Base-by-base conservation (phyloP, 345 rosid species). In the Psidium friedrichsthalianum region DNA sequence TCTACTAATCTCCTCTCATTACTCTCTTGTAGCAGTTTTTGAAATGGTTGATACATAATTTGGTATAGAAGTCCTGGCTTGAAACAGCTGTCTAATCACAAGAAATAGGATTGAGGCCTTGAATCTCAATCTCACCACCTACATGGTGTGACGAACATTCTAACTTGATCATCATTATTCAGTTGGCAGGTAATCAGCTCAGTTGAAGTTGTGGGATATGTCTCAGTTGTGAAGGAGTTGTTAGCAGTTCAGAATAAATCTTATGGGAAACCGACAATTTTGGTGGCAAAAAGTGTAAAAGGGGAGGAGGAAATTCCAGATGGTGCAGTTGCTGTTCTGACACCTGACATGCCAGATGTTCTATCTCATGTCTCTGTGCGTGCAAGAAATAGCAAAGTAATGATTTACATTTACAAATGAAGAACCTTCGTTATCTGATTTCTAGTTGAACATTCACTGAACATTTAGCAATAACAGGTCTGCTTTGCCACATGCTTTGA, bases 171-270 rank as follows among this genome's bases (percentile, higher is more conserved):
- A 27, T 18, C 74, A n/a, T 82, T 90, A 86, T 85, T 86, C 96
- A 97, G 99, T 87, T 97, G 99, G 99, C 99, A 97, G 93, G 98
- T 97, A 87, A 97, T 96, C 83, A 96, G 99, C 87, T 98, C 99
- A 14, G 94, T 93, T 86, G 99, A 97, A 89, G 98, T 90, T 81
- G 92, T 92, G 32, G 99, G 99, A 87, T 94, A 93, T 88, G 96
- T 97, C 84, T 90, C 86, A 40, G 95, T 93, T 82, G 99, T 94
- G 88, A 94, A 96, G 86, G 96, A 96, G 89, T 89, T 97, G 89
- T 95, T 96, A 47, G 86, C 94, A 58, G 97, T 97, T 54, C 99
- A 97, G 90, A 95, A 96, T 89, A 92, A 94, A 91, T 89, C 94
- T 64, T 97, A 94, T 69, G 90, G 91, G 16, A 91, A 88, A 53